These are phyloP conservation scores for Caryopteris hybrid DNA, from an alignment of 305 asterid species.

Conservation along the genomic window DNA sequence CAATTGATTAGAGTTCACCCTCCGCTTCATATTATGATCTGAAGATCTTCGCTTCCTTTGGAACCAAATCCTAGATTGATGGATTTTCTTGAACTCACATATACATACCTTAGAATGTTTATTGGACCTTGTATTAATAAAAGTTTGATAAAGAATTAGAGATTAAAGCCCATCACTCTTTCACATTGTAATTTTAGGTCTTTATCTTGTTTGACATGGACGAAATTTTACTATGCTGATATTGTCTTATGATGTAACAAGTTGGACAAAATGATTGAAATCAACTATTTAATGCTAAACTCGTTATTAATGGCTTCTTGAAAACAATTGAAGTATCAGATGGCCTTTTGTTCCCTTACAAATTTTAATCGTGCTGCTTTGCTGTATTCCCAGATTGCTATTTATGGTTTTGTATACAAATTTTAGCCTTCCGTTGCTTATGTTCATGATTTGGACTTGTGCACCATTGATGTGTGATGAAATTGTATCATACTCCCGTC, in stretches of 20 bases:
- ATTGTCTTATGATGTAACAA: background rate
- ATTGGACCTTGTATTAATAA: background rate
- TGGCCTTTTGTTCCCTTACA: background rate
- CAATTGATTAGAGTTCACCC: too few species aligned
- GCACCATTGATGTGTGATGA: background rate
- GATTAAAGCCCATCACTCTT: too few species aligned
- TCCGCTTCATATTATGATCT: too few species aligned
- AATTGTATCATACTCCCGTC: background rate
- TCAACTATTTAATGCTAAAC: background rate
- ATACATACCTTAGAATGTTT: too few species aligned
- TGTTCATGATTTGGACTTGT: too few species aligned
- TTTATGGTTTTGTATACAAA: too few species aligned
- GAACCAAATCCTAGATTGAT: too few species aligned
- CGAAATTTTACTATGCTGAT: background rate
- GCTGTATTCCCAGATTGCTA: too few species aligned
- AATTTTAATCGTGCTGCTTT: too few species aligned
- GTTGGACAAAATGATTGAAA: background rate
- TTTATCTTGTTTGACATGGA: background rate
- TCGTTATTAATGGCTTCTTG: background rate
- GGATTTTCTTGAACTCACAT: too few species aligned
- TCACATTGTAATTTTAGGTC: background rate
- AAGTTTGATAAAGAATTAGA: background rate
- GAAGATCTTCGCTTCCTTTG: too few species aligned
- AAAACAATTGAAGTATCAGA: background rate
- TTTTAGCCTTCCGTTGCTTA: too few species aligned